These are phyloP conservation scores for Kitagawia praeruptora DNA, from an alignment of 129 eudicot species.

Conservation along the genomic window DNA sequence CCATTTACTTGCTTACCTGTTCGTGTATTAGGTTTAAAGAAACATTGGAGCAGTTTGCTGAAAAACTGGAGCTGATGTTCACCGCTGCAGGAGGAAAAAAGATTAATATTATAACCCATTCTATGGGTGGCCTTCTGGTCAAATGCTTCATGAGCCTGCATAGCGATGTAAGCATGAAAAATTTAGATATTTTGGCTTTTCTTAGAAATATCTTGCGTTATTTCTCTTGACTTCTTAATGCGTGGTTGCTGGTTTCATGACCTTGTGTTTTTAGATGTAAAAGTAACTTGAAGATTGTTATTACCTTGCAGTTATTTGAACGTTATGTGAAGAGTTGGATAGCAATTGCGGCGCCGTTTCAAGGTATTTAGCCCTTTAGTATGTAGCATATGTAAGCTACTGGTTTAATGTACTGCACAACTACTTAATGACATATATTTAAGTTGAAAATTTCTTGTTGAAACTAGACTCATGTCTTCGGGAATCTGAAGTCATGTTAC, in stretches of 20 bases:
- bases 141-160: conserved; percentile 90
- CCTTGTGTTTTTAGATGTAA: neutral
- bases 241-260: neutral
- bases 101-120: conserved; percentile 75
- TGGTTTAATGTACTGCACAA: neutral
- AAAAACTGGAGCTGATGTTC: conserved; percentile 65
- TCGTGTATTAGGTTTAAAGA: conserved; percentile 49
- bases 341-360: conserved; percentile 95
- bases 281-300: neutral
- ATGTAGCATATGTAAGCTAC: neutral
- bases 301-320: conserved; percentile 68
- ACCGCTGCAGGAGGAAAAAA: conserved; percentile 89
- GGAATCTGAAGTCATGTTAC: neutral
- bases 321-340: conserved; percentile 94
- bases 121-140: conserved; percentile 96
- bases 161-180: conserved; percentile 44
- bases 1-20: neutral
- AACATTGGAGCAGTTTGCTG: conserved; percentile 63
- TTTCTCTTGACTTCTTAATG: neutral
- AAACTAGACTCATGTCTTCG: neutral
- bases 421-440: neutral
- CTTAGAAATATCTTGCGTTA: neutral
- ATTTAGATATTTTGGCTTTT: neutral
- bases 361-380: conserved; percentile 37
- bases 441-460: neutral